Evolutionary conservation across 176 grass and related monocot species (phyloP).

Genomic region (Cenchrus fungigraminus): DNA sequence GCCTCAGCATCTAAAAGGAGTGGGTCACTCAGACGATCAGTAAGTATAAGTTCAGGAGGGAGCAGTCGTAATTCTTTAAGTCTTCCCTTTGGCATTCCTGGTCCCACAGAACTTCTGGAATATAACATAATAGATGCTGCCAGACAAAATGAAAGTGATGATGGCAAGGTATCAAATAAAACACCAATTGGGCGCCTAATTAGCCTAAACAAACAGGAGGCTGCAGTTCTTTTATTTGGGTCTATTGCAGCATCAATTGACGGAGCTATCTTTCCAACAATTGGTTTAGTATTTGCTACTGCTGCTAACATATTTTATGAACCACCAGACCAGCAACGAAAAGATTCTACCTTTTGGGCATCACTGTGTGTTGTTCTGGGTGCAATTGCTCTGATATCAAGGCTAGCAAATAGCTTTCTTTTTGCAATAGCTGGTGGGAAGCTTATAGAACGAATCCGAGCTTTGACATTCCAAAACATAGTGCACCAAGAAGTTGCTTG

Average conservation of each 20-base stretch:
- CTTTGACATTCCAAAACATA: slow-evolving; percentile 62
- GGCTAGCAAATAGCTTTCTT: slow-evolving; percentile 31
- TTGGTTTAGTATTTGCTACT: slow-evolving; percentile 48
- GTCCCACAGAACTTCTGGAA: slow-evolving; percentile 21
- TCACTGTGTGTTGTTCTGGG: slow-evolving; percentile 46
- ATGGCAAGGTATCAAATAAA: slow-evolving; percentile 26
- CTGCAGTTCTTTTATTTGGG: slow-evolving; percentile 43
- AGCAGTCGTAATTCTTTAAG: slow-evolving; percentile 16
- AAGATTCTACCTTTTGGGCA: slow-evolving; percentile 55
- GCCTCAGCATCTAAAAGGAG: slow-evolving; percentile 22
- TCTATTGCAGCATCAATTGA: slow-evolving; percentile 52
- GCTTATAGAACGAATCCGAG: slow-evolving; percentile 68
- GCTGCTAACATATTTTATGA: slow-evolving; percentile 55
- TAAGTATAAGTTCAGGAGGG: slow-evolving; percentile 41
- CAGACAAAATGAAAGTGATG: not conserved
- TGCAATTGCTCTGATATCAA: slow-evolving; percentile 27
- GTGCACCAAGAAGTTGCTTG: slow-evolving; percentile 74
- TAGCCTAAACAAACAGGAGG: slow-evolving; percentile 52
- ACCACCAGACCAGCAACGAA: slow-evolving; percentile 27
- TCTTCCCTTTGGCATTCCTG: not conserved
- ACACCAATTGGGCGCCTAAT: slow-evolving; percentile 38
- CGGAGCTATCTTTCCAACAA: slow-evolving; percentile 44
- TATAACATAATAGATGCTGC: not conserved
- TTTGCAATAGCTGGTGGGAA: slow-evolving; percentile 83
- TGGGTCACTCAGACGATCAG: slow-evolving; percentile 21